Evolutionary conservation across 495 filamentous ascomycete species (phyloP), one percentile per base, ranked within the genome.

Genomic region (Platismatia glauca): DNA sequence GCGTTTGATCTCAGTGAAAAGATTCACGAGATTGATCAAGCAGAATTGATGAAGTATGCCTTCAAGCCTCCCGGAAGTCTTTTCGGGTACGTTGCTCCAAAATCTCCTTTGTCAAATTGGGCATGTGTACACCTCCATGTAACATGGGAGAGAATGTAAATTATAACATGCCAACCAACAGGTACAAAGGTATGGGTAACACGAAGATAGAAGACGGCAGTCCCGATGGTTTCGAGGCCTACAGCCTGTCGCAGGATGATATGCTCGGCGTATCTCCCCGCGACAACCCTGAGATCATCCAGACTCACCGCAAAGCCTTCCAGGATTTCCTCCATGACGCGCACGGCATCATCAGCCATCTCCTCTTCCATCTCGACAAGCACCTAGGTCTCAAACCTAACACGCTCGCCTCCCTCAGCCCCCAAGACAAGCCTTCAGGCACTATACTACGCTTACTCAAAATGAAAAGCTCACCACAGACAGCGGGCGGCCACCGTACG

Each of bases 381-480:
- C 75, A 78, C 55, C 74, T 88, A 0, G 72, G 71, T 29, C 74
- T 87, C n/a, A 77, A 76, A 34, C 68, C 74, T 0, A 68, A 70
- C 7, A 79, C 78, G 7, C 72, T 88, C 15, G 55, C 71, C 50
- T 71, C 71, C 43, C 70, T 84, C 12, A 82, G 85, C 66, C 74
- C 75, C 22, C 76, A 81, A 35, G 59, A 75, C 37, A 70, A 73
- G 18, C 57, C 64, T 16, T 84, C 82, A 18, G 83, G 82, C 27
- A 81, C 85, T 65, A 79, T 83, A 64, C 73, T 85, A 15, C 80
- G 84, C 33, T 77, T 86, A 59, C 72, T 84, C 55, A 77, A 80
- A 67, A 73, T 84, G 55, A 77, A 80, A 67, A 73, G 71, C 0
- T 74, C 73, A 18, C 71, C 73, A 7, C 58, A 60, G 24, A 50